Percentiles rank a stretch among this genome's conserved stretches.
Evolutionary conservation across 2,329 filamentous ascomycete species (phyloP).

Genomic region (Erysiphe pulchra): DNA sequence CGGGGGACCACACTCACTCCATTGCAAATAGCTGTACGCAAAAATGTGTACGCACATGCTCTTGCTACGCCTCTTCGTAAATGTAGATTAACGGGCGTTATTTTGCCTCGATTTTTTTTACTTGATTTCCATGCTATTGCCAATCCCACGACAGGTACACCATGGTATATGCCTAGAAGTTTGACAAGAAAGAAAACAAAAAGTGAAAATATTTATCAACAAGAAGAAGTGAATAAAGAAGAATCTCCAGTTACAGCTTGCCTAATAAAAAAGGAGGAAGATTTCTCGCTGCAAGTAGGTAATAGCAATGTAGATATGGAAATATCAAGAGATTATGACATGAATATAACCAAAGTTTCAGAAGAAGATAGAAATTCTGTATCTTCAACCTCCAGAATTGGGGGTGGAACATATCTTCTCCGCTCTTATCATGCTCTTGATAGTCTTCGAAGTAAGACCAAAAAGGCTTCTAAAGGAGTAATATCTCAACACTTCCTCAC

Average conservation of each 20-base stretch:
- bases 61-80: conserved; percentile 32
- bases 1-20: conserved; percentile 15
- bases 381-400: not conserved
- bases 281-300: not conserved
- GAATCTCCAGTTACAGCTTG: not conserved
- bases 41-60: conserved; percentile 38
- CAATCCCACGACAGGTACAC: conserved; percentile 24
- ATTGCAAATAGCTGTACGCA: conserved; percentile 29
- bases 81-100: conserved; percentile 22
- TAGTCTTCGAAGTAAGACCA: not conserved
- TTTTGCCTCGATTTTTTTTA: conserved; percentile 34
- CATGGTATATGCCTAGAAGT: conserved; percentile 30
- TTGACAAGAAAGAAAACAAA: conserved; percentile 7
- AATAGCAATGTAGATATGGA: not conserved
- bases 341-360: not conserved
- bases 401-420: not conserved
- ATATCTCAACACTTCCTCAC: conserved; percentile 1
- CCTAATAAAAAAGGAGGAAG: not conserved
- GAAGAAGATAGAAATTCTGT: not conserved
- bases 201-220: not conserved
- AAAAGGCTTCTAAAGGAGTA: not conserved
- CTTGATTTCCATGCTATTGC: conserved; percentile 30
- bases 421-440: not conserved
- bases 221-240: not conserved
- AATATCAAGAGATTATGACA: not conserved